Conservation (phyloP, 2,329 filamentous ascomycete species). For the Diplocarpon rosae region DNA sequence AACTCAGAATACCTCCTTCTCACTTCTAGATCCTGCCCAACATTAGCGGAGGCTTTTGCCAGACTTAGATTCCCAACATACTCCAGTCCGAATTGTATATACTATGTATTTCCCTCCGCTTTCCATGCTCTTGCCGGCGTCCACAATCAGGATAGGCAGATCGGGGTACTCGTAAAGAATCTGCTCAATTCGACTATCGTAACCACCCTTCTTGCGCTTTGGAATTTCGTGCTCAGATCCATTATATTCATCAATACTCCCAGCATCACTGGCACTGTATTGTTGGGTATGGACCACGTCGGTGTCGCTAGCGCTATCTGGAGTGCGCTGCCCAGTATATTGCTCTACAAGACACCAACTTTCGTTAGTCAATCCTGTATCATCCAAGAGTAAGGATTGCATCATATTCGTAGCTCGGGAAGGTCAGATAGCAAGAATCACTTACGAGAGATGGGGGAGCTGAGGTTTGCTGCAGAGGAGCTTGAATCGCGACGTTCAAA, state of each 20-base stretch:
- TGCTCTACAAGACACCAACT: conserved; percentile 38
- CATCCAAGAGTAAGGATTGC: conserved; percentile 29
- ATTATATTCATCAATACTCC: conserved; percentile 39
- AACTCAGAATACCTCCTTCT: conserved; percentile 95
- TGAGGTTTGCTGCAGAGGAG: conserved; percentile 54
- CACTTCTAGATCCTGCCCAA: conserved; percentile 75
- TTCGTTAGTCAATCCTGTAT: conserved; percentile 32
- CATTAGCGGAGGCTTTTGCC: conserved; percentile 13
- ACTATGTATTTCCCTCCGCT: conserved; percentile 90
- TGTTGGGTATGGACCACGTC: conserved; percentile 12
- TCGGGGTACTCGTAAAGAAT: conserved; percentile 92
- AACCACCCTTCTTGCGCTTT: conserved; percentile 70
- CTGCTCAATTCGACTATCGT: conserved; percentile 93
- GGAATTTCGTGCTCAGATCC: conserved; percentile 34
- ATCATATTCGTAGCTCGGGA: conserved; percentile 25
- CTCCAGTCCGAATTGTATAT: conserved; percentile 91
- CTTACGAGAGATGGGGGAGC: conserved; percentile 49
- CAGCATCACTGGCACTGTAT: conserved; percentile 32
- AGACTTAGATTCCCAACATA: conserved; percentile 32
- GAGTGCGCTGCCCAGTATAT: conserved; percentile 40
- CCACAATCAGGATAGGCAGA: conserved; percentile 80
- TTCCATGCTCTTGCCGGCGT: conserved; percentile 90
- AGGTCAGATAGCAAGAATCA: conserved; percentile 17
- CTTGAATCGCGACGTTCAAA: conserved; percentile 79
- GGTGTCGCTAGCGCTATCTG: conserved; percentile 55